Evolutionary conservation across 1,139 yeast genomes (phyloP).

Genomic region (Blastobotrys raffinosifermentans): DNA sequence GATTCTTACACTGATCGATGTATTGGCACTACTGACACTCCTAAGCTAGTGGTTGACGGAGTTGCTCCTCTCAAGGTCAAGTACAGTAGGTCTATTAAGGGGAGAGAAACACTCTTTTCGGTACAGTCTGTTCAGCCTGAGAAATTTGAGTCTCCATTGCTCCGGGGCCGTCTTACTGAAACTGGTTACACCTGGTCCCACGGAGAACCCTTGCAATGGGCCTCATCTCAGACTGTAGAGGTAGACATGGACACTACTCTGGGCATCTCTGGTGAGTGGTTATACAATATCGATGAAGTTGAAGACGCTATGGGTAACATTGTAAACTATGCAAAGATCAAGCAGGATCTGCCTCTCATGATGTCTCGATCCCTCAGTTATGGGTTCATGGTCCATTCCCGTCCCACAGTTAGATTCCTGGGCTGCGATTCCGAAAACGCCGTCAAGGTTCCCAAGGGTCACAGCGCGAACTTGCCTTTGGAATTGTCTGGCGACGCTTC

Average conservation of each 20-base stretch:
- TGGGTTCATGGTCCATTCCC: conserved; percentile 56
- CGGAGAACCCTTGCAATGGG: conserved; percentile 46
- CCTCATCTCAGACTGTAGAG: conserved; percentile 41
- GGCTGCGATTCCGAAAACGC: conserved; percentile 33
- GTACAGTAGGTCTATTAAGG: conserved; percentile 53
- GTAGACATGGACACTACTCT: conserved; percentile 46
- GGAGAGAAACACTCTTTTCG: conserved; percentile 36
- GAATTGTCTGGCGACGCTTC: conserved; percentile 19
- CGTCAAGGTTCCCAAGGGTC: conserved; percentile 30
- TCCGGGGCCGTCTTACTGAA: conserved; percentile 22
- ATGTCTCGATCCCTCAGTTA: conserved; percentile 32
- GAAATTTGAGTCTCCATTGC: conserved; percentile 38
- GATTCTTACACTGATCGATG: conserved; percentile 45
- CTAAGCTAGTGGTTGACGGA: conserved; percentile 58
- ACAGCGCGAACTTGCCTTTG: conserved; percentile 22
- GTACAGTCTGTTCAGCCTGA: conserved; percentile 48
- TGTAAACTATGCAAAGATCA: conserved; percentile 44
- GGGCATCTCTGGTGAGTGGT: conserved; percentile 51
- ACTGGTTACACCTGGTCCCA: conserved; percentile 27
- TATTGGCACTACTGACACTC: conserved; percentile 51
- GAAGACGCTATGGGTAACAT: conserved; percentile 72
- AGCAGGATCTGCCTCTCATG: conserved; percentile 23
- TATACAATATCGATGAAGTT: conserved; percentile 60
- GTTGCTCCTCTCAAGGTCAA: conserved; percentile 68
- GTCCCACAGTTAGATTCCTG: conserved; percentile 46